phyloP scores from a whole-genome alignment of 441 rosid genomes.

The Erodium texanum region DNA sequence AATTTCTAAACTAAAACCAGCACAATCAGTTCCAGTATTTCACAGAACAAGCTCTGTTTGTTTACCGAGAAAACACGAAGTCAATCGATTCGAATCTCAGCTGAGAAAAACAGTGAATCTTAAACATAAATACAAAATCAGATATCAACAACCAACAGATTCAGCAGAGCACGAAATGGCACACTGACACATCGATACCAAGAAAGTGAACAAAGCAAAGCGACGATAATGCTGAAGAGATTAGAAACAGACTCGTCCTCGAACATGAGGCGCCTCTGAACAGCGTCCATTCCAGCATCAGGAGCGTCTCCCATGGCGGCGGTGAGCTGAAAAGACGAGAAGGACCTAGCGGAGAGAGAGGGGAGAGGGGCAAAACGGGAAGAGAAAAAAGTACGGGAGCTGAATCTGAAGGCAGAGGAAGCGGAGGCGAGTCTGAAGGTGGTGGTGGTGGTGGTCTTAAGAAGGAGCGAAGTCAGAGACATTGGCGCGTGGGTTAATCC shows the following conservation, averaged over 20 bases:
- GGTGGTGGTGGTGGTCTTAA: background rate
- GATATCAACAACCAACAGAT: background rate
- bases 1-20: background rate
- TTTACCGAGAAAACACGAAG: background rate
- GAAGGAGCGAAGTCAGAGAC: background rate
- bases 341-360: conserved; percentile 19
- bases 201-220: background rate
- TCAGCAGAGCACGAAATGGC: background rate
- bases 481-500: background rate
- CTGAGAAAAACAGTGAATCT: too few relatives aligned
- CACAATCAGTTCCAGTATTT: background rate
- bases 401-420: background rate
- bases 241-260: conserved; percentile 68
- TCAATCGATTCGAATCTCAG: background rate
- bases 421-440: background rate
- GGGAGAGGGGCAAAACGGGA: conserved; percentile 16
- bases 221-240: background rate
- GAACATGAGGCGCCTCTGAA: conserved; percentile 95
- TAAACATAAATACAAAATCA: background rate
- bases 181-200: background rate
- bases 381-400: conserved; percentile 10
- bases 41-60: background rate
- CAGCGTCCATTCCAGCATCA: conserved; percentile 90
- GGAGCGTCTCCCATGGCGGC: conserved; percentile 42
- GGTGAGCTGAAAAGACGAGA: conserved; percentile 18